A percentile compares a stretch with the other conserved stretches of the same genome.
Evolutionary conservation across 768 basidiomycete species (phyloP).

Genomic region (Sporobolomyces roseus): DNA sequence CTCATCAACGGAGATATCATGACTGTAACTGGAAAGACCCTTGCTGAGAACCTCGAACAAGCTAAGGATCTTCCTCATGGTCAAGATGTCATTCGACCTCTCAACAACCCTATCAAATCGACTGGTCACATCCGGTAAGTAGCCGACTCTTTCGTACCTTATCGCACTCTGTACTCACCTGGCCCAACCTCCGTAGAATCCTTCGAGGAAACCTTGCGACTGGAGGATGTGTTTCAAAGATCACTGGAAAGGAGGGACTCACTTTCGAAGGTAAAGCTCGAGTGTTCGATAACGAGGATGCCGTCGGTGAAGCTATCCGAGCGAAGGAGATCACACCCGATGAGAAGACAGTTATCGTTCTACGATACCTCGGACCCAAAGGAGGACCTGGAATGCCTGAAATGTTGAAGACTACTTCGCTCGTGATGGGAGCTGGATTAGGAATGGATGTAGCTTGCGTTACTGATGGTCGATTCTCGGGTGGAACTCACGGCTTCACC

Average conservation of each 20-base stretch:
- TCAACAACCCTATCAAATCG: constrained; percentile 79
- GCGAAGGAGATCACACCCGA: constrained; percentile 81
- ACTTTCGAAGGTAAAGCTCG: constrained; percentile 86
- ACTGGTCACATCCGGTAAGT: constrained; percentile 82
- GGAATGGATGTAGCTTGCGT: constrained; percentile 93
- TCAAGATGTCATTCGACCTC: constrained; percentile 83
- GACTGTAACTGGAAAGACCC: constrained; percentile 83
- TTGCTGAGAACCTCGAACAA: constrained; percentile 82
- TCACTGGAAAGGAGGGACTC: constrained; percentile 92
- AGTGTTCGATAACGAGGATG: constrained; percentile 84
- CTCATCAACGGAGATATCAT: constrained; percentile 83
- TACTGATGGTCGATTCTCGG: constrained; percentile 86
- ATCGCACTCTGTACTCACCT: neutral
- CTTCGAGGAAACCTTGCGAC: constrained; percentile 88
- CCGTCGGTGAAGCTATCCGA: constrained; percentile 82
- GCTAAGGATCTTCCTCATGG: constrained; percentile 65
- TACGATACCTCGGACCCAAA: constrained; percentile 93
- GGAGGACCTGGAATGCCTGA: constrained; percentile 99
- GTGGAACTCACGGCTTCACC: constrained; percentile 58
- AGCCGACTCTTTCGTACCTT: neutral
- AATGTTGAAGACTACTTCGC: constrained; percentile 88
- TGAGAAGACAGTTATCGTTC: constrained; percentile 87
- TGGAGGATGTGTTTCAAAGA: constrained; percentile 92
- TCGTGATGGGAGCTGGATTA: constrained; percentile 97
- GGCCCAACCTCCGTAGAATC: constrained; percentile 58